phyloP scores from a whole-genome alignment of 441 rosid species.

The Pelargonium fulgidum region DNA sequence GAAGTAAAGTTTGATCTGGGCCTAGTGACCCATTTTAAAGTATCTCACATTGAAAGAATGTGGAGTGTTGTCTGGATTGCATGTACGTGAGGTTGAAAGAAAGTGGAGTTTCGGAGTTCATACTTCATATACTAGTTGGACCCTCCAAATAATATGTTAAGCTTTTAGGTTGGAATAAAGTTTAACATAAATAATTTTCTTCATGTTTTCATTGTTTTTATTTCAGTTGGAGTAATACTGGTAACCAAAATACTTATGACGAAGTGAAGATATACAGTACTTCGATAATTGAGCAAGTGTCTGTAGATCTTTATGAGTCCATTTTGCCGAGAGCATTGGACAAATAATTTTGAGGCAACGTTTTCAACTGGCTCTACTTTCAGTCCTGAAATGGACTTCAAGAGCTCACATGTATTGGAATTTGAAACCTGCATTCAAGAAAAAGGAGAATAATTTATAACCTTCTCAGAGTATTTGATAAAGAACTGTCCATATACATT shows the following conservation, averaged over 20 bases:
- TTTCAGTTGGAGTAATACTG: too few relatives aligned
- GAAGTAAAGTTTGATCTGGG: too few relatives aligned
- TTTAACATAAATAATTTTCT: too few relatives aligned
- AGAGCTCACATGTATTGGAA: conserved; percentile 70
- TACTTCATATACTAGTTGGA: too few relatives aligned
- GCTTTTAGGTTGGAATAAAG: too few relatives aligned
- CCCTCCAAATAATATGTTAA: too few relatives aligned
- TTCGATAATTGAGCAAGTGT: conserved; percentile 87
- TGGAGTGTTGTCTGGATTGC: too few relatives aligned
- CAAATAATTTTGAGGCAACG: conserved; percentile 85
- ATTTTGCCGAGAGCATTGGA: conserved; percentile 91
- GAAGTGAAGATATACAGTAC: conserved; percentile 36
- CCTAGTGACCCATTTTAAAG: too few relatives aligned
- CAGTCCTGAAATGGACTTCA: conserved; percentile 77
- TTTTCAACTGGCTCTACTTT: conserved; percentile 88
- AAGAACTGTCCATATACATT: background rate
- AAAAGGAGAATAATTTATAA: conserved; percentile 16
- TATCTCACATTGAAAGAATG: too few relatives aligned
- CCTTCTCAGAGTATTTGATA: background rate
- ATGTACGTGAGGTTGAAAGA: too few relatives aligned
- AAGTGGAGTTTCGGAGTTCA: too few relatives aligned
- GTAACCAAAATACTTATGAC: conserved; percentile 9
- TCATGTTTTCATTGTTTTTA: too few relatives aligned
- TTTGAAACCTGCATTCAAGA: conserved; percentile 61
- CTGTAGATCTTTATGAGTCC: conserved; percentile 88